Evolutionary conservation across 805 yeast species (phyloP), one percentile per base, ranked within the genome.

Genomic region (Groenewaldozyma tartarivorans): DNA sequence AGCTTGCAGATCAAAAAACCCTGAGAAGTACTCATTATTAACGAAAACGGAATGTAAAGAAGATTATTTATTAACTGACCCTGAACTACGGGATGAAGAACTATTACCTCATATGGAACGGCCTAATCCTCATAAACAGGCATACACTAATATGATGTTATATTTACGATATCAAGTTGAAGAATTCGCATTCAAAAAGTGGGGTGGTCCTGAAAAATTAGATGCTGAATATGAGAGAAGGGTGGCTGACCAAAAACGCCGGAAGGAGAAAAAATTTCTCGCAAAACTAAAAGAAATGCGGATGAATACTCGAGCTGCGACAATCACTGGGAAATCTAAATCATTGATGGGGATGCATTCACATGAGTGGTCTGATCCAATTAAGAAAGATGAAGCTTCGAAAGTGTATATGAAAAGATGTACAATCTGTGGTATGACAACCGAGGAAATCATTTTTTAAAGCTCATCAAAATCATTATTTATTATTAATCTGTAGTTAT

Each of bases 21-120:
- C 96, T 0, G 95, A 92, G 31, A 92, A 92, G 54, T 92, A 90
- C 58, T 75, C 97, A 0, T 61, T 92, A 17, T 62, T 92, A 39
- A 92, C 99, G 5, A 92, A 92, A 62, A 92, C 99, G 0, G 99
- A 92, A 61, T 87, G 96, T 59, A 74, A 78, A 32, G 90, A 83
- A 51, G 99, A 92, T 62, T 92, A 92, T 58, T 71, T 92, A 33
- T 60, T 92, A 21, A 92, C 99, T 0, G 98, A 92, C 37, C 92
- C 96, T 0, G 98, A 92, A 57, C 68, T 92, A 33, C 71, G 74
- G 39, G 98, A 92, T 57, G 62, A 61, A 4, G 66, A 59, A 1
- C 61, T 88, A 19, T 66, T 92, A 45, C 81, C 81, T 7, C 74
- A 92, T 47, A 64, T 90, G 45, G 95, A 87, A 47, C 84, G 88